phyloP scores from a whole-genome alignment of 2,329 filamentous ascomycete genomes.

The Epicoccum nigrum region DNA sequence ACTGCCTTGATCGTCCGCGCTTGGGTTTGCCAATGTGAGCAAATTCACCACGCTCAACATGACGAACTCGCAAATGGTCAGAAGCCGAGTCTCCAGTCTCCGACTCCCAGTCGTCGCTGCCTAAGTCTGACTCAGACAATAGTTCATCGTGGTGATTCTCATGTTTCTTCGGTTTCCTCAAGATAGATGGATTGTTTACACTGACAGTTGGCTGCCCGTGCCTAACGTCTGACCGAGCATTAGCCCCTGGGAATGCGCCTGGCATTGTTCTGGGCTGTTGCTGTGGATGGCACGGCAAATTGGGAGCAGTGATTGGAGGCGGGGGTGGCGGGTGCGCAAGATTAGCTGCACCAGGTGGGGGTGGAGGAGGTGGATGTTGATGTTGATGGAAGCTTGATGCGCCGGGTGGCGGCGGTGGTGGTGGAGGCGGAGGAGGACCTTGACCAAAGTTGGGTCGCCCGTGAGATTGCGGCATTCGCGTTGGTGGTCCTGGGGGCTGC shows the following conservation, averaged over 20 bases:
- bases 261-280: conserved; percentile 23
- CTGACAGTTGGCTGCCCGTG: conserved; percentile 15
- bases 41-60: conserved; percentile 32
- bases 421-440: conserved; percentile 6
- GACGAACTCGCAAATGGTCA: conserved; percentile 19
- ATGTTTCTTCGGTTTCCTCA: conserved; percentile 24
- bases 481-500: background rate
- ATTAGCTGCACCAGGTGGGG: background rate
- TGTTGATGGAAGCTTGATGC: background rate
- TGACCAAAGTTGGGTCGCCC: background rate
- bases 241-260: conserved; percentile 21
- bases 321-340: conserved; percentile 6
- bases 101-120: conserved; percentile 24
- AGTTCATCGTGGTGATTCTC: conserved; percentile 12
- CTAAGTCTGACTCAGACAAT: conserved; percentile 21
- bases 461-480: conserved; percentile 2
- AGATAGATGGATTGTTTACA: conserved; percentile 6
- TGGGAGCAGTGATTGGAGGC: background rate
- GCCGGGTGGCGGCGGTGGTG: conserved; percentile 5
- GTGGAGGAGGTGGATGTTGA: background rate
- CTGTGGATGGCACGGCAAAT: conserved; percentile 15
- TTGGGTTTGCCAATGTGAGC: conserved; percentile 17
- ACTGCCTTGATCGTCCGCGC: conserved; percentile 23
- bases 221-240: conserved; percentile 13
- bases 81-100: conserved; percentile 25